phyloP scores from a whole-genome alignment of 1,284 basidiomycete genomes.

The Schizophyllum commune region DNA sequence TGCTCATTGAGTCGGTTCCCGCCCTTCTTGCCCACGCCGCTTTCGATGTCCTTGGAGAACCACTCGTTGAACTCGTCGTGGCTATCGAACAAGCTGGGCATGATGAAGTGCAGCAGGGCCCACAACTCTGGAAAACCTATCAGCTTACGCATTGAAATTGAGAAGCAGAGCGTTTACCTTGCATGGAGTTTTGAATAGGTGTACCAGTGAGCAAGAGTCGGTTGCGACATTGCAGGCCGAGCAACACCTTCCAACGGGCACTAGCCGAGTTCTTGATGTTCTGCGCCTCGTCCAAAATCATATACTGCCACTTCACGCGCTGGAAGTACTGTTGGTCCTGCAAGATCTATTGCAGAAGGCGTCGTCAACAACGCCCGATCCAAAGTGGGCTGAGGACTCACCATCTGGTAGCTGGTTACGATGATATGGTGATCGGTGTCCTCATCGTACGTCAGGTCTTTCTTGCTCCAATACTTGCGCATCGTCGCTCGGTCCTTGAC shows the following conservation, averaged over 20 bases:
- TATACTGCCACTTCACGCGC: constrained; percentile 98
- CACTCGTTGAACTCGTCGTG: constrained; percentile 99
- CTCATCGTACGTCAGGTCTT: constrained; percentile 92
- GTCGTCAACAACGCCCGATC: constrained; percentile 1
- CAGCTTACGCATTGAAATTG: constrained; percentile 1
- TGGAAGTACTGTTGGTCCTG: constrained; percentile 99
- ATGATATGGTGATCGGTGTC: constrained; percentile 96
- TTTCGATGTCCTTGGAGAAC: constrained; percentile 99
- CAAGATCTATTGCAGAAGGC: constrained; percentile 54
- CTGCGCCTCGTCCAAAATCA: constrained; percentile 99
- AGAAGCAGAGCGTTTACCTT: constrained; percentile 50
- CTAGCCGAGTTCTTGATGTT: constrained; percentile 99
- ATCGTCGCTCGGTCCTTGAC: constrained; percentile 94
- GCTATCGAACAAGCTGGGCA: constrained; percentile 98
- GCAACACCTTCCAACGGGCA: constrained; percentile 94
- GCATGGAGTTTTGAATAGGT: constrained; percentile 99
- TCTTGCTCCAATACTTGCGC: constrained; percentile 98
- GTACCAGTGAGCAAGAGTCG: constrained; percentile 94
- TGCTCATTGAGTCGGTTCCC: constrained; percentile 85
- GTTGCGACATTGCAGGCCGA: constrained; percentile 96
- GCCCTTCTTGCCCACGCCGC: constrained; percentile 86
- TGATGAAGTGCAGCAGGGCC: constrained; percentile 99
- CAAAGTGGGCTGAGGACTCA: constrained; percentile 27
- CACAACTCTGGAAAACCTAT: constrained; percentile 72
- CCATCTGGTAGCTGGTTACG: constrained; percentile 96